Conservation (phyloP, 2,329 filamentous ascomycete species). For the Alternaria conjuncta region DNA sequence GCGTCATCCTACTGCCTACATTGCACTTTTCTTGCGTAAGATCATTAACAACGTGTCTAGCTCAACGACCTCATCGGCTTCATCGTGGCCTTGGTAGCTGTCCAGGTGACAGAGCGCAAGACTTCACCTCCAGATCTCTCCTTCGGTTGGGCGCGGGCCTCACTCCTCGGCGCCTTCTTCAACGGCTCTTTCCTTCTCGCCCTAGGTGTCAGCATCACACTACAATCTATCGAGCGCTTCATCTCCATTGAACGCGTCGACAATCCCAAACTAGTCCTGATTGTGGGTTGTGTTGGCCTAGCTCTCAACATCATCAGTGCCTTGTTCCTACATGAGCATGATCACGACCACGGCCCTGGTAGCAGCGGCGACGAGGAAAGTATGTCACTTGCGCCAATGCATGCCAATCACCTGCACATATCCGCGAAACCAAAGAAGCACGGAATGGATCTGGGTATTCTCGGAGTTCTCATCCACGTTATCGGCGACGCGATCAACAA, state of each 20-base stretch:
- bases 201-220: slow-evolving; percentile 72
- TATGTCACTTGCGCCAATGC: slow-evolving; percentile 14
- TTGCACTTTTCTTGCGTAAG: not conserved
- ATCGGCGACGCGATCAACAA: slow-evolving; percentile 78
- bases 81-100: slow-evolving; percentile 68
- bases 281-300: slow-evolving; percentile 72
- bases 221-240: slow-evolving; percentile 77
- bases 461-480: slow-evolving; percentile 74
- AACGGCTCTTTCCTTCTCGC: slow-evolving; percentile 78
- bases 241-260: slow-evolving; percentile 64
- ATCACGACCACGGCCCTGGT: slow-evolving; percentile 51
- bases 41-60: slow-evolving; percentile 47
- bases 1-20: not conserved
- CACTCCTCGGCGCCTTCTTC: slow-evolving; percentile 79
- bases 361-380: slow-evolving; percentile 27
- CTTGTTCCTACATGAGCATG: slow-evolving; percentile 64
- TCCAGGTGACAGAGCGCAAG: slow-evolving; percentile 63
- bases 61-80: slow-evolving; percentile 75
- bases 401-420: slow-evolving; percentile 38
- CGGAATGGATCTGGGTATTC: slow-evolving; percentile 68
- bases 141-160: slow-evolving; percentile 79
- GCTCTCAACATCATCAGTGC: slow-evolving; percentile 71
- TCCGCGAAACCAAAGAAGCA: slow-evolving; percentile 28
- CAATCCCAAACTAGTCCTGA: slow-evolving; percentile 69
- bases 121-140: slow-evolving; percentile 66